These are phyloP conservation scores for Paecilomyces sp. DNA, from an alignment of 2,329 filamentous ascomycete species.

Conservation along the genomic window DNA sequence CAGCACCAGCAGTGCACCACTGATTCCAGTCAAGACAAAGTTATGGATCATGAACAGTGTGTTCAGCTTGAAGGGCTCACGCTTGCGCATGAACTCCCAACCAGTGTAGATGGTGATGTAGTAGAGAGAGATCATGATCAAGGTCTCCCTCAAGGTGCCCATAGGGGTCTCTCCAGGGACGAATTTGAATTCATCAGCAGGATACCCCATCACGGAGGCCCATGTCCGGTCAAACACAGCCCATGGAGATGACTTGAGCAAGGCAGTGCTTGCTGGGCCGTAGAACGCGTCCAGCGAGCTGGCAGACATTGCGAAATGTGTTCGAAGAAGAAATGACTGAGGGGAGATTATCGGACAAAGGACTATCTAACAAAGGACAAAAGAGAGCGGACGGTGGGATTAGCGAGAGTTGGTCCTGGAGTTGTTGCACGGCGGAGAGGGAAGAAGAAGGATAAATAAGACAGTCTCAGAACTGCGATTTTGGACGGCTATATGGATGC, in stretches of 20 bases:
- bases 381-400: not conserved
- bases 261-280: not conserved
- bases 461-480: not conserved
- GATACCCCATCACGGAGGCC: conserved; percentile 64
- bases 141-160: conserved; percentile 74
- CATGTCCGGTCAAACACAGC: conserved; percentile 80
- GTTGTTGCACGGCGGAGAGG: not conserved
- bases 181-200: conserved; percentile 74
- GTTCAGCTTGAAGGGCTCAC: conserved; percentile 74
- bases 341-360: not conserved
- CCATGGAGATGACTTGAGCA: conserved; percentile 51
- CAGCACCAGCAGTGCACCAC: conserved; percentile 64
- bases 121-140: conserved; percentile 67
- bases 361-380: not conserved
- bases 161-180: conserved; percentile 70
- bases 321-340: not conserved
- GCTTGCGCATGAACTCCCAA: conserved; percentile 76
- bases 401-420: not conserved
- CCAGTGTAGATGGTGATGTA: conserved; percentile 85
- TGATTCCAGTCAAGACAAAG: conserved; percentile 77
- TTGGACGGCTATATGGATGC: not conserved
- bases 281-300: conserved; percentile 3
- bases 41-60: conserved; percentile 84
- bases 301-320: conserved; percentile 5
- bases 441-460: not conserved